Percentiles rank a stretch among this genome's conserved stretches.
phyloP scores from a whole-genome alignment of 2,329 filamentous ascomycete species.

The Monosporascus sp. region DNA sequence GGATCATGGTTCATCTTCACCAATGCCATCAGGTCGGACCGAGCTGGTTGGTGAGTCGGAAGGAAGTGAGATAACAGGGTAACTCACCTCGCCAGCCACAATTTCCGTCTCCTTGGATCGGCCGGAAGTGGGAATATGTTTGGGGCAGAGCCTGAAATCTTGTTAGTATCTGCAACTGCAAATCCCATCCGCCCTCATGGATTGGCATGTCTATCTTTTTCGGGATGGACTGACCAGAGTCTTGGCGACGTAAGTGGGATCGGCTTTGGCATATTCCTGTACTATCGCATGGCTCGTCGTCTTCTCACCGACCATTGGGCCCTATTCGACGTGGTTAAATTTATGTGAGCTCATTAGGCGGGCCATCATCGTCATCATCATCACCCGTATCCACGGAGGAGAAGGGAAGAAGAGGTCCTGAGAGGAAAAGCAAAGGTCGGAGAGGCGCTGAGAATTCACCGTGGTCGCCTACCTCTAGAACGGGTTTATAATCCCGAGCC shows the following conservation, averaged over 20 bases:
- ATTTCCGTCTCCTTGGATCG: slow-evolving; percentile 86
- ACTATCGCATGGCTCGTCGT: slow-evolving; percentile 72
- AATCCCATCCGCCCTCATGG: too few species aligned
- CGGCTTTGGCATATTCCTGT: slow-evolving; percentile 82
- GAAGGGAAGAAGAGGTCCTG: neutral
- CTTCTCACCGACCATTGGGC: slow-evolving; percentile 75
- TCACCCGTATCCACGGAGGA: neutral
- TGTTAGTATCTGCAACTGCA: slow-evolving; percentile 11
- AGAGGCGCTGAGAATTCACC: neutral
- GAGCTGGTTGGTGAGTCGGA: slow-evolving; percentile 10
- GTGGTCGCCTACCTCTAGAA: slow-evolving; percentile 43
- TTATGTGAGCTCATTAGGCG: slow-evolving; percentile 12
- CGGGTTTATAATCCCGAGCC: slow-evolving; percentile 53
- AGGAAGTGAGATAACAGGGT: slow-evolving; percentile 6
- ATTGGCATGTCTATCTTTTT: too few species aligned
- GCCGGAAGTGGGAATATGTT: slow-evolving; percentile 82
- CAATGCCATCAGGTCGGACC: neutral
- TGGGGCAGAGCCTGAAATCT: slow-evolving; percentile 65
- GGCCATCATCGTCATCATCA: neutral
- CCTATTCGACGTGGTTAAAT: slow-evolving; percentile 47
- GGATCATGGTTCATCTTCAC: neutral
- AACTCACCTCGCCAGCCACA: slow-evolving; percentile 94
- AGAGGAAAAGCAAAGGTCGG: slow-evolving; percentile 1
- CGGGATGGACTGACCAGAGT: slow-evolving; percentile 61
- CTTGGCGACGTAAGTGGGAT: slow-evolving; percentile 79